phyloP scores from a whole-genome alignment of 164 flowering plant genomes.

The Euptelea pleiosperma region DNA sequence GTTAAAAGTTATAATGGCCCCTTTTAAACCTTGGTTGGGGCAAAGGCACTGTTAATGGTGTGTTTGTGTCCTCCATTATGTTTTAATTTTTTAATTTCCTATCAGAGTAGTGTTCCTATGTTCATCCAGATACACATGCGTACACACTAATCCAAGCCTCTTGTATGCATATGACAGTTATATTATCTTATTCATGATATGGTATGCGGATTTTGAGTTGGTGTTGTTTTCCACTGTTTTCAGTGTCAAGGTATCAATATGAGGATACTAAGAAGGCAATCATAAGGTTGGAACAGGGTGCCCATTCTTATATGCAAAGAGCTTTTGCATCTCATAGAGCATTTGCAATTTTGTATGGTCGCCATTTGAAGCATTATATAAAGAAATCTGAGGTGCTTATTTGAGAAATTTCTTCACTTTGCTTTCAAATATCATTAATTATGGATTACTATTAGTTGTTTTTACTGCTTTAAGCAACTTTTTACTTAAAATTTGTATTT shows the following conservation, averaged over 20 bases:
- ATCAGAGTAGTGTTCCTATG: neutral
- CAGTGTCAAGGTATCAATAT: conserved; percentile 59
- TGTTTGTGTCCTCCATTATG: too few relatives aligned
- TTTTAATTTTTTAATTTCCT: neutral
- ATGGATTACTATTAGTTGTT: too few relatives aligned
- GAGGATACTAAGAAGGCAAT: conserved; percentile 56
- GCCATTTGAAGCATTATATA: conserved; percentile 68
- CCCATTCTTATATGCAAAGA: conserved; percentile 58
- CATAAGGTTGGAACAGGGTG: conserved; percentile 73
- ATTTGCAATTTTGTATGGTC: conserved; percentile 80
- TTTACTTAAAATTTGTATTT: too few relatives aligned
- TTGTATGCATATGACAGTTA: too few relatives aligned
- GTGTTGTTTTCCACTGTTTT: conserved; percentile 16
- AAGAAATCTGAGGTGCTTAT: conserved; percentile 68
- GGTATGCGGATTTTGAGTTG: neutral
- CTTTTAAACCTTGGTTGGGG: too few relatives aligned
- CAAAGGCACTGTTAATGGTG: too few relatives aligned
- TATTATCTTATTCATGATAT: neutral
- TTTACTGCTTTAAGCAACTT: too few relatives aligned
- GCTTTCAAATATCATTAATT: too few relatives aligned
- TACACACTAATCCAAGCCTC: neutral
- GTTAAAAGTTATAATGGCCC: too few relatives aligned
- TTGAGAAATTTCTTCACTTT: conserved; percentile 1
- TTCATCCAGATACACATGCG: too few relatives aligned
- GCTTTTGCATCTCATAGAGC: conserved; percentile 69